Percentiles rank a stretch among this genome's conserved stretches.
These are phyloP conservation scores for Tulasnella sp. DNA, from an alignment of 768 basidiomycete genomes.

Conservation along the genomic window DNA sequence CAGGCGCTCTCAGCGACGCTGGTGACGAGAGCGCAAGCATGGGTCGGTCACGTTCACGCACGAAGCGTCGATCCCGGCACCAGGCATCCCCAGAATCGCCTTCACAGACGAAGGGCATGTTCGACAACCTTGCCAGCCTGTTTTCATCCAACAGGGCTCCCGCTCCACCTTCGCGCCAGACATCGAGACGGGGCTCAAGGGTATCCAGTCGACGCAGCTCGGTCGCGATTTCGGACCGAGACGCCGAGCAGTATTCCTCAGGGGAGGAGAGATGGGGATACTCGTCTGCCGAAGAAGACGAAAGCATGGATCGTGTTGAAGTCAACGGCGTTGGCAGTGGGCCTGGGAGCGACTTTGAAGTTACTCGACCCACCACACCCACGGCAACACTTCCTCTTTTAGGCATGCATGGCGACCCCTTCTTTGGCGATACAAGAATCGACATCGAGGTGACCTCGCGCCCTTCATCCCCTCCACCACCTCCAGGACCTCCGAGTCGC, in stretches of 20 bases:
- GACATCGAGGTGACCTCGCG: slow-evolving; percentile 65
- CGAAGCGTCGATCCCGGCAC: slow-evolving; percentile 23
- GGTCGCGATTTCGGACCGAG: slow-evolving; percentile 41
- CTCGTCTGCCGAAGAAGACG: slow-evolving; percentile 74
- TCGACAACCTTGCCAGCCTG: slow-evolving; percentile 60
- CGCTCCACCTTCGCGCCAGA: background rate
- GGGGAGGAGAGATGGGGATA: slow-evolving; percentile 89
- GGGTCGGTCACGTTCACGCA: slow-evolving; percentile 26
- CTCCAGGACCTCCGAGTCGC: slow-evolving; percentile 78
- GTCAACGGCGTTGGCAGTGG: slow-evolving; percentile 35
- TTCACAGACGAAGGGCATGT: slow-evolving; percentile 32
- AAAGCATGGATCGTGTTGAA: slow-evolving; percentile 33
- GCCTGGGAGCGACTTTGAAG: slow-evolving; percentile 50
- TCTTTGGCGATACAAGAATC: slow-evolving; percentile 76
- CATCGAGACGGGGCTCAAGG: background rate
- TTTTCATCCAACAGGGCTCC: slow-evolving; percentile 38
- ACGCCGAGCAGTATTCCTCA: slow-evolving; percentile 41
- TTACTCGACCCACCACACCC: slow-evolving; percentile 62
- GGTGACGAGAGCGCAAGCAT: slow-evolving; percentile 31
- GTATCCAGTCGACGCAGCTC: slow-evolving; percentile 31
- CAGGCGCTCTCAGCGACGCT: slow-evolving; percentile 12
- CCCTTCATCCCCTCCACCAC: slow-evolving; percentile 35
- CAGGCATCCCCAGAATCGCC: slow-evolving; percentile 26
- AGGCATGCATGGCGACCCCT: slow-evolving; percentile 48
- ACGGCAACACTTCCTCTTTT: slow-evolving; percentile 53